Evolutionary conservation across 2,329 filamentous ascomycete genomes (phyloP), one percentile per base, ranked within the genome.

Genomic region (Fusarium devonianum): DNA sequence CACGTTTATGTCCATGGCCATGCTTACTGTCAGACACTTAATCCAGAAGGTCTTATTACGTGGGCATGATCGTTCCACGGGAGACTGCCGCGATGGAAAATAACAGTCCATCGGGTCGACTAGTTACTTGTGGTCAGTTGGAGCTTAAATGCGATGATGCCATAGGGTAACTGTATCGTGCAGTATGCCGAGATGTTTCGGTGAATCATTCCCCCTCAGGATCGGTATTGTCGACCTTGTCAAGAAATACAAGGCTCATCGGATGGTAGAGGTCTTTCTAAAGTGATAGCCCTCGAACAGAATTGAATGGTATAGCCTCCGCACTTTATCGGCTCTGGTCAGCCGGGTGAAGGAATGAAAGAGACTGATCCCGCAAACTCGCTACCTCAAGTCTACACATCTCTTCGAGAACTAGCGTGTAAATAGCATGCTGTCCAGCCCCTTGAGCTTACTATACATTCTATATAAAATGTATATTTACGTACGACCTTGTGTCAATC

Each of bases 351-450:
- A 22, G 11, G n/a, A n/a, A 21, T 25, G 2, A 10, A 22, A n/a
- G n/a, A 28, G 11, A 10, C 7, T 7, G 8, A 26, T 19, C 16
- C 17, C 14, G 13, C 16, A 16, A 11, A 43, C 19, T 26, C 4
- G 35, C 40, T 28, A 14, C 30, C 16, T 18, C 9, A 30, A 16
- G 37, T n/a, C 22, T 11, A 17, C 23, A 16, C 22, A 44, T n/a
- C n/a, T n/a, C n/a, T n/a, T n/a, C n/a, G n/a, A n/a, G n/a, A n/a
- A n/a, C n/a, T n/a, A n/a, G n/a, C n/a, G n/a, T n/a, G n/a, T n/a
- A 57, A 80, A 83, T 34, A 83, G 66, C 34, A 83, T 80, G 58
- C 77, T 80, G 62, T 83, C 80, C n/a, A n/a, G n/a, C n/a, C n/a
- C n/a, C n/a, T n/a, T n/a, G n/a, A n/a, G n/a, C n/a, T n/a, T n/a